phyloP scores from a whole-genome alignment of 2,329 filamentous ascomycete species.

The Ascochyta koolunga region DNA sequence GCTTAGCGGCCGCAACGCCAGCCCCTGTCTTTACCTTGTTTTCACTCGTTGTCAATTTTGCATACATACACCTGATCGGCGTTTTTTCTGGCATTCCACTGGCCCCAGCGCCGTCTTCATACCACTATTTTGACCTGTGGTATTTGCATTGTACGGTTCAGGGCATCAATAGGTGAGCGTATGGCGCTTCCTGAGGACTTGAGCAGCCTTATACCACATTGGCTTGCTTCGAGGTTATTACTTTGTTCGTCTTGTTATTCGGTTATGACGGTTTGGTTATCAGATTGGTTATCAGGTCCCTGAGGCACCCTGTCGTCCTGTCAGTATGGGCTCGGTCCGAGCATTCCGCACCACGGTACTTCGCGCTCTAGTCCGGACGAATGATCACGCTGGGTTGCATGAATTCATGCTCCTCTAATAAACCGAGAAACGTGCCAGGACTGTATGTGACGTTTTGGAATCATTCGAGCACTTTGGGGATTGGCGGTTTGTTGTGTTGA shows the following conservation, averaged over 20 bases:
- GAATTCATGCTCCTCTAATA: slow-evolving; percentile 43
- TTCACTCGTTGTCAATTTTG: slow-evolving; percentile 26
- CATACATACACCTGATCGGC: slow-evolving; percentile 29
- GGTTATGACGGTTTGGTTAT: slow-evolving; percentile 4
- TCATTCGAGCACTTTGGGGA: neutral
- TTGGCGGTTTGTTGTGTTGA: neutral
- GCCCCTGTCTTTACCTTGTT: slow-evolving; percentile 10
- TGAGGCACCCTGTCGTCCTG: slow-evolving; percentile 16
- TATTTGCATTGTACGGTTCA: slow-evolving; percentile 43
- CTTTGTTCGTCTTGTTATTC: slow-evolving; percentile 20
- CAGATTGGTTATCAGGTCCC: neutral
- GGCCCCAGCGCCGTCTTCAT: slow-evolving; percentile 26
- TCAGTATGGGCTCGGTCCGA: slow-evolving; percentile 22
- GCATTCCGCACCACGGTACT: slow-evolving; percentile 17
- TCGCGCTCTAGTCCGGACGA: slow-evolving; percentile 15
- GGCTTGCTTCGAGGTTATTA: slow-evolving; percentile 29
- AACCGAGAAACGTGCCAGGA: neutral
- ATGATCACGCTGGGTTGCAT: slow-evolving; percentile 29
- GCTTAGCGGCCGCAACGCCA: neutral
- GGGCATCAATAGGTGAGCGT: slow-evolving; percentile 51
- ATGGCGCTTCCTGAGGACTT: slow-evolving; percentile 52
- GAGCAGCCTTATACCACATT: slow-evolving; percentile 47
- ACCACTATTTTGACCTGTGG: slow-evolving; percentile 24
- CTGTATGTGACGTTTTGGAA: neutral
- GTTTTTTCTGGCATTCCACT: slow-evolving; percentile 27